A percentile compares a stretch with the other conserved stretches of the same genome.
phyloP scores from a whole-genome alignment of 768 basidiomycete genomes.

The Tephrocybe sp. region DNA sequence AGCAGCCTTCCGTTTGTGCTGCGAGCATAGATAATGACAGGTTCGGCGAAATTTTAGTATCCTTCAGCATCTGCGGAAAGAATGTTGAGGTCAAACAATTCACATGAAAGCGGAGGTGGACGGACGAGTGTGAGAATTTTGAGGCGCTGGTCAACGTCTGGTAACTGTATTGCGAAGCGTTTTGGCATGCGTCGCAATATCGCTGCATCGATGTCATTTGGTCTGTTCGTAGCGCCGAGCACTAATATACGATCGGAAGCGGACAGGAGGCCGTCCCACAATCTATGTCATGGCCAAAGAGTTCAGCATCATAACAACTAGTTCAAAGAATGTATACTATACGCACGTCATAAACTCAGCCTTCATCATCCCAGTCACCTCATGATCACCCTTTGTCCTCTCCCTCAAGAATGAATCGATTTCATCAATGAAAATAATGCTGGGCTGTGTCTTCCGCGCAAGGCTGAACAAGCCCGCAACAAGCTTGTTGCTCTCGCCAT shows the following conservation, averaged over 20 bases:
- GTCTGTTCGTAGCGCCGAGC: constrained; percentile 93
- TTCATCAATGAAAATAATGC: constrained; percentile 98
- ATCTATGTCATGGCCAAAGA: constrained; percentile 38
- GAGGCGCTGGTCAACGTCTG: constrained; percentile 71
- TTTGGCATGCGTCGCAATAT: constrained; percentile 98
- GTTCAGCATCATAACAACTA: neutral
- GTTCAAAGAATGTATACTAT: neutral
- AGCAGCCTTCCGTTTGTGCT: constrained; percentile 64
- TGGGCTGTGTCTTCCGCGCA: constrained; percentile 89
- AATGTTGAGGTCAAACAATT: neutral
- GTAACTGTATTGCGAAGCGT: constrained; percentile 84
- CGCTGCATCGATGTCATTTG: constrained; percentile 86
- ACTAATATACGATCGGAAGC: constrained; percentile 81
- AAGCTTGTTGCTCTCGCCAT: constrained; percentile 76
- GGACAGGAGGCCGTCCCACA: constrained; percentile 94
- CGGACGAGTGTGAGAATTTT: constrained; percentile 81
- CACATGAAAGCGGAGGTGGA: constrained; percentile 1
- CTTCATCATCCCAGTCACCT: constrained; percentile 98
- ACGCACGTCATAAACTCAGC: constrained; percentile 91
- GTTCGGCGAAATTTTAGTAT: constrained; percentile 60
- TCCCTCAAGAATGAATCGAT: constrained; percentile 95
- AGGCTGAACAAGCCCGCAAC: constrained; percentile 93
- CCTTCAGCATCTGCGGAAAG: constrained; percentile 74
- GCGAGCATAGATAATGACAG: constrained; percentile 69
- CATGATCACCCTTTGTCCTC: constrained; percentile 86